phyloP scores from a whole-genome alignment of 768 basidiomycete species.

The Suillus alpinus region DNA sequence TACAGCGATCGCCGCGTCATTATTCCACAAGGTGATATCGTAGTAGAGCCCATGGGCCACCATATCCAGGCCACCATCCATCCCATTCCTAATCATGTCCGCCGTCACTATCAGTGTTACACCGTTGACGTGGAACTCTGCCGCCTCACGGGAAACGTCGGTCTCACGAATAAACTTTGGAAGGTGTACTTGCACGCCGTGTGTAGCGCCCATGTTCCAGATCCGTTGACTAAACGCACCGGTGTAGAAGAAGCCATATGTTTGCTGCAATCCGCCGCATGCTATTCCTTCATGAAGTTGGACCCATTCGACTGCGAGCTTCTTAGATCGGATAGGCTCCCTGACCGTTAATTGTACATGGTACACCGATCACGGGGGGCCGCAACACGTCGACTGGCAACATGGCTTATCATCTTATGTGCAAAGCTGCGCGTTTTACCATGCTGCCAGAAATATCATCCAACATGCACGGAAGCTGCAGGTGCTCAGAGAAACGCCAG shows the following conservation, averaged over 20 bases:
- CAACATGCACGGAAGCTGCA: constrained; percentile 6
- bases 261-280: constrained; percentile 33
- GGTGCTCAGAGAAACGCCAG: constrained; percentile 2
- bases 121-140: constrained; percentile 23
- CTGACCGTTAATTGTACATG: constrained; percentile 33
- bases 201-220: constrained; percentile 31
- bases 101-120: constrained; percentile 21
- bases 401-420: constrained; percentile 16
- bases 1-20: constrained; percentile 9
- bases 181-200: constrained; percentile 41
- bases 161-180: constrained; percentile 25
- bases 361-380: constrained; percentile 31
- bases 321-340: constrained; percentile 27
- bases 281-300: constrained; percentile 37
- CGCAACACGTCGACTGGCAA: constrained; percentile 36
- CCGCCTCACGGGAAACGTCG: constrained; percentile 20
- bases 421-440: constrained; percentile 29
- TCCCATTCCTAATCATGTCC: no score
- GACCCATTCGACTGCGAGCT: constrained; percentile 23
- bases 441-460: constrained; percentile 10
- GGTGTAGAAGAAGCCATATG: constrained; percentile 40
- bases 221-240: constrained; percentile 40
- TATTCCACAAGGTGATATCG: constrained; percentile 8
- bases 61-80: background rate
- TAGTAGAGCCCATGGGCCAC: background rate